A percentile compares a stretch with the other conserved stretches of the same genome.
Conservation (phyloP, 1,139 yeast genomes). For the Geotrichum aggregatum region DNA sequence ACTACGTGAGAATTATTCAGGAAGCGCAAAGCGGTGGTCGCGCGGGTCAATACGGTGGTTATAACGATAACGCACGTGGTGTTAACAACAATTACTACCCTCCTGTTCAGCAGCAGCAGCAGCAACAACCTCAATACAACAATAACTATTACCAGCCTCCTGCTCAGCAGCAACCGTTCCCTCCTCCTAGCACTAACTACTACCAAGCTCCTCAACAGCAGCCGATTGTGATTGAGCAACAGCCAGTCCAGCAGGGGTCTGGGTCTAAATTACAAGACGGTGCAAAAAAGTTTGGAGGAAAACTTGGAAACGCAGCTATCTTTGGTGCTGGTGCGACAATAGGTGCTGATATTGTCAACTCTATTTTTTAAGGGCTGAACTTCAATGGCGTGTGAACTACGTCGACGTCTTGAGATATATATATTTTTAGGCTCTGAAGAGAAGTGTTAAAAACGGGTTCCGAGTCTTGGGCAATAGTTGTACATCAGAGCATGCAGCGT, state of each 20-base stretch:
- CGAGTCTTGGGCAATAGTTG: too few relatives aligned
- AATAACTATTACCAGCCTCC: slow-evolving; percentile 22
- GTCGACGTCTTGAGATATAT: too few relatives aligned
- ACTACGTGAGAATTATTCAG: slow-evolving; percentile 53
- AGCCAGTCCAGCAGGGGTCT: slow-evolving; percentile 17
- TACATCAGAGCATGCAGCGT: too few relatives aligned
- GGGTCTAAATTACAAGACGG: slow-evolving; percentile 36
- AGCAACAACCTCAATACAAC: slow-evolving; percentile 19
- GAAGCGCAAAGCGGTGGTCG: slow-evolving; percentile 3
- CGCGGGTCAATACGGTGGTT: background rate
- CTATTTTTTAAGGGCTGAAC: slow-evolving; percentile 77
- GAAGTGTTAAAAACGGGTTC: too few relatives aligned
- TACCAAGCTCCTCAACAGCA: slow-evolving; percentile 23
- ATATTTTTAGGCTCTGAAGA: too few relatives aligned
- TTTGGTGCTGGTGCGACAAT: slow-evolving; percentile 97
- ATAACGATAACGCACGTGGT: background rate
- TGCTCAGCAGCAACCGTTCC: slow-evolving; percentile 21
- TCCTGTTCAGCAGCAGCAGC: slow-evolving; percentile 23
- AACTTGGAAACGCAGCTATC: slow-evolving; percentile 86
- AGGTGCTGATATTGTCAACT: slow-evolving; percentile 81
- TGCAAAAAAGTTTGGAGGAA: slow-evolving; percentile 69
- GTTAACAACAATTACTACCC: slow-evolving; percentile 10
- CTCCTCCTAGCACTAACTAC: slow-evolving; percentile 22
- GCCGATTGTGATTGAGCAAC: slow-evolving; percentile 21
- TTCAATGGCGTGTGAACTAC: too few relatives aligned